A percentile compares a stretch with the other conserved stretches of the same genome.
Conservation (phyloP, 768 basidiomycete genomes). For the Tylopilus felleus region DNA sequence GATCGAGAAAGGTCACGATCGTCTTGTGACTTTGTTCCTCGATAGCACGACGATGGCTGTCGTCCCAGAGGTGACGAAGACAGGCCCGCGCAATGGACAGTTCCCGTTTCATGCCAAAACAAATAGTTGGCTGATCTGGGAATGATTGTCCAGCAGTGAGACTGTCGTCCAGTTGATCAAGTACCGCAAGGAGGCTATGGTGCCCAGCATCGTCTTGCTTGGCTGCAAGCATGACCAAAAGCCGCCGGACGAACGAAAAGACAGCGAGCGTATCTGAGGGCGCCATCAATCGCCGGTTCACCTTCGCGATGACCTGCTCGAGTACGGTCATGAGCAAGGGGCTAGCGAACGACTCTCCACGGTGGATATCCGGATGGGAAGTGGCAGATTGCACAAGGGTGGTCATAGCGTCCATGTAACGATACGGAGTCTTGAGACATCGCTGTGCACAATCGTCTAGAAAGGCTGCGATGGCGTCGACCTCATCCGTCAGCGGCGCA, state of each 20-base stretch:
- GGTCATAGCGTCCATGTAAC: conserved; percentile 74
- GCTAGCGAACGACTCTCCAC: conserved; percentile 48
- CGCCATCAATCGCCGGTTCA: conserved; percentile 49
- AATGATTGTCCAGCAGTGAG: conserved; percentile 31
- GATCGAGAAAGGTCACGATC: conserved; percentile 43
- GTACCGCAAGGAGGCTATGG: conserved; percentile 28
- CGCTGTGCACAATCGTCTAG: conserved; percentile 85
- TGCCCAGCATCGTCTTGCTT: conserved; percentile 48
- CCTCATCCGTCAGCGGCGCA: conserved; percentile 51
- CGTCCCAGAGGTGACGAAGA: conserved; percentile 32
- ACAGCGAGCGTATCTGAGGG: conserved; percentile 65
- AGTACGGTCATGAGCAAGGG: conserved; percentile 77
- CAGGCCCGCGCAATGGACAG: conserved; percentile 37
- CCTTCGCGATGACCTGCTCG: conserved; percentile 73
- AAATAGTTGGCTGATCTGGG: conserved; percentile 33
- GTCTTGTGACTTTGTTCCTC: conserved; percentile 3
- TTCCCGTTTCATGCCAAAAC: conserved; percentile 44
- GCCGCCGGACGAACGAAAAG: conserved; percentile 57
- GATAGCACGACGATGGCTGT: background rate
- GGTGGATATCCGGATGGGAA: conserved; percentile 5
- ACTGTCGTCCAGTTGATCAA: conserved; percentile 37
- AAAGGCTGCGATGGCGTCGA: conserved; percentile 57
- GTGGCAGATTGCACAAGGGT: conserved; percentile 26
- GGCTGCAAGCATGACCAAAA: conserved; percentile 54
- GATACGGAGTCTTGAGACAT: conserved; percentile 78